Evolutionary conservation across 148 eudicot species (phyloP).

Genomic region (Vaccinium darrowii): DNA sequence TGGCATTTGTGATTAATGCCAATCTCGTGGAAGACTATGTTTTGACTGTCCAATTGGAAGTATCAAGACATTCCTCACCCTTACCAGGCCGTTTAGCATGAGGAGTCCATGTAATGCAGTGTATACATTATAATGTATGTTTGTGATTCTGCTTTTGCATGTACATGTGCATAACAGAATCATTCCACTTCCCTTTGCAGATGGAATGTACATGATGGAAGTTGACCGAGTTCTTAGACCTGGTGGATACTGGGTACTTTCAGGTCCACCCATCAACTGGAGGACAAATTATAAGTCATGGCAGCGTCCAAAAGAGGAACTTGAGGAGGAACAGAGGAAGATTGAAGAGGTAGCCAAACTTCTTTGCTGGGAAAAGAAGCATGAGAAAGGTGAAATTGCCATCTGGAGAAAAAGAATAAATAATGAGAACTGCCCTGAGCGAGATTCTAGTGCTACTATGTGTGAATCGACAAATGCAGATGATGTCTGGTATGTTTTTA

Average conservation of each 20-base stretch:
- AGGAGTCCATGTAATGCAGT: neutral
- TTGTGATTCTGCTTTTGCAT: neutral
- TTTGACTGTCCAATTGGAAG: neutral
- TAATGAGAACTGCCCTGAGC: slow-evolving; percentile 32
- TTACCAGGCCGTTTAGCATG: neutral
- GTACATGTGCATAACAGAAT: neutral
- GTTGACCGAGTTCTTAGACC: slow-evolving; percentile 61
- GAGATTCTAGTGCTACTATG: slow-evolving; percentile 40
- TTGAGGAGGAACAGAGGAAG: slow-evolving; percentile 45
- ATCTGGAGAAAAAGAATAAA: slow-evolving; percentile 51
- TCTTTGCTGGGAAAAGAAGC: slow-evolving; percentile 62
- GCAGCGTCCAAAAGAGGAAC: slow-evolving; percentile 53
- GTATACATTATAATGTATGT: neutral
- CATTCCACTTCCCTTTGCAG: slow-evolving; percentile 22
- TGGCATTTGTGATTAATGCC: neutral
- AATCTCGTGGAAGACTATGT: neutral
- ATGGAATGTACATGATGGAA: slow-evolving; percentile 60
- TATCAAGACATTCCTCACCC: neutral
- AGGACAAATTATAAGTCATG: slow-evolving; percentile 42
- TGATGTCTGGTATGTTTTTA: slow-evolving; percentile 42
- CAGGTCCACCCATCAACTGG: slow-evolving; percentile 61
- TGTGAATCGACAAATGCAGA: slow-evolving; percentile 42
- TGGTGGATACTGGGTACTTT: slow-evolving; percentile 57
- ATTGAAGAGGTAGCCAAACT: slow-evolving; percentile 52
- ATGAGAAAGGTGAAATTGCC: slow-evolving; percentile 51